Evolutionary conservation across 306 rosid genomes (phyloP).

Genomic region (Pterocarpus santalinus): DNA sequence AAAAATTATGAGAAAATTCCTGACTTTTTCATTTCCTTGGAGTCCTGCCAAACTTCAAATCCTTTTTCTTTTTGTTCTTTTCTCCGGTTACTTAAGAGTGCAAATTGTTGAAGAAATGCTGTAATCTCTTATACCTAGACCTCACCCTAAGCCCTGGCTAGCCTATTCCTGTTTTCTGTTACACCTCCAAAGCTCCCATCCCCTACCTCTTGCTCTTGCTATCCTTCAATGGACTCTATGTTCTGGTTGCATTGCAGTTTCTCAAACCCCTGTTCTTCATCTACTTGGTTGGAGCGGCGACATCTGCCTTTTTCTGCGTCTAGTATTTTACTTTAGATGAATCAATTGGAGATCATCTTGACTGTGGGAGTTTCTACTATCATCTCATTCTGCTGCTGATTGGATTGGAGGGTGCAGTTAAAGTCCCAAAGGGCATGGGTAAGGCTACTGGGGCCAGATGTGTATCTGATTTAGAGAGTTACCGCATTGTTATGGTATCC

Average conservation of each 20-base stretch:
- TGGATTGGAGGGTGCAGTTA: constrained; percentile 59
- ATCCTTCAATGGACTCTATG: constrained; percentile 59
- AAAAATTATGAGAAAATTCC: constrained; percentile 54
- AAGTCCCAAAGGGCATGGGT: constrained; percentile 62
- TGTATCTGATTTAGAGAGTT: constrained; percentile 60
- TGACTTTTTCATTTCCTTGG: constrained; percentile 51
- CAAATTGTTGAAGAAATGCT: constrained; percentile 65
- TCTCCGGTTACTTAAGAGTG: constrained; percentile 43
- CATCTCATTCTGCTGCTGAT: constrained; percentile 61
- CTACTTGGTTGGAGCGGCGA: constrained; percentile 61
- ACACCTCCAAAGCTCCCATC: constrained; percentile 61
- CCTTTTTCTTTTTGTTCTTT: constrained; percentile 62
- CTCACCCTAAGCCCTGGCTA: constrained; percentile 49
- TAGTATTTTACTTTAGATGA: constrained; percentile 55
- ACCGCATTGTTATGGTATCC: constrained; percentile 49
- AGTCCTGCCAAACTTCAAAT: constrained; percentile 54
- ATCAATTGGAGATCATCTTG: constrained; percentile 66
- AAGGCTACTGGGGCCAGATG: constrained; percentile 47
- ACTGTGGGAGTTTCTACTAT: constrained; percentile 58
- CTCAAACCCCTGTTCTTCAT: constrained; percentile 68
- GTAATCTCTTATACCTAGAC: constrained; percentile 63
- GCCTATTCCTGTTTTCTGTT: constrained; percentile 63
- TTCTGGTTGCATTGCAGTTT: constrained; percentile 63
- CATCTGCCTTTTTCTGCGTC: constrained; percentile 46
- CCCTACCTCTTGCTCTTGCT: constrained; percentile 64